Conservation (phyloP, 805 yeast genomes). For the Saccharomycopsis guyanensis region DNA sequence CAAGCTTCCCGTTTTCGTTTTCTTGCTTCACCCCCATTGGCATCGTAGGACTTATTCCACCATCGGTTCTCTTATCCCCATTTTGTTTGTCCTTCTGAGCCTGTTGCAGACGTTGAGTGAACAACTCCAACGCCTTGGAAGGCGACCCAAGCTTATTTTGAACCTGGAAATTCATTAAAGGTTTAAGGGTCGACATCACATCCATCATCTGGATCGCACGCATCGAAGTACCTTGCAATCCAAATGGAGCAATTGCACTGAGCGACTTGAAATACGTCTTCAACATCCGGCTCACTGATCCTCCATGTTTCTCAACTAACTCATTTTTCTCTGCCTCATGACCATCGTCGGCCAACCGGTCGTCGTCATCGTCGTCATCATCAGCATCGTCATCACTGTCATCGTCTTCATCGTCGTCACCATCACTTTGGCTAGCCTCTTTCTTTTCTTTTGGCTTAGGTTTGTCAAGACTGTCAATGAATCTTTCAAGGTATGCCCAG, state of each 20-base stretch:
- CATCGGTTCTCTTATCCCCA: neutral
- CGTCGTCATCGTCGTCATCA: neutral
- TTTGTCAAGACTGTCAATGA: neutral
- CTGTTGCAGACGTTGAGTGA: constrained; percentile 2
- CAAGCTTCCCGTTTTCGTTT: neutral
- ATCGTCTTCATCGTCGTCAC: neutral
- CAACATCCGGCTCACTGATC: neutral
- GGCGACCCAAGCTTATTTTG: constrained; percentile 8
- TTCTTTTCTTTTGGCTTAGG: neutral
- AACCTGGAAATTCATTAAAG: constrained; percentile 16
- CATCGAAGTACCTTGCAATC: constrained; percentile 8
- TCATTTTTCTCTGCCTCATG: neutral
- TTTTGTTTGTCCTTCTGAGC: neutral
- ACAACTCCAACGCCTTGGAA: constrained; percentile 8
- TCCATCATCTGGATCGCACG: constrained; percentile 12
- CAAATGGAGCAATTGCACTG: constrained; percentile 10
- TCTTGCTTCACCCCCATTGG: neutral
- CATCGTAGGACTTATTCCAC: neutral
- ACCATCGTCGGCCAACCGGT: neutral
- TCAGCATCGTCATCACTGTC: neutral
- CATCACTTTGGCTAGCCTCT: neutral
- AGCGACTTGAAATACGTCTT: constrained; percentile 6
- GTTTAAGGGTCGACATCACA: constrained; percentile 14
- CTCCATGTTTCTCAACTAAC: neutral
- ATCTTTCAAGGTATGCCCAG: constrained; percentile 5